Conservation (phyloP, 179 eudicot genomes). For the Silene coronaria region DNA sequence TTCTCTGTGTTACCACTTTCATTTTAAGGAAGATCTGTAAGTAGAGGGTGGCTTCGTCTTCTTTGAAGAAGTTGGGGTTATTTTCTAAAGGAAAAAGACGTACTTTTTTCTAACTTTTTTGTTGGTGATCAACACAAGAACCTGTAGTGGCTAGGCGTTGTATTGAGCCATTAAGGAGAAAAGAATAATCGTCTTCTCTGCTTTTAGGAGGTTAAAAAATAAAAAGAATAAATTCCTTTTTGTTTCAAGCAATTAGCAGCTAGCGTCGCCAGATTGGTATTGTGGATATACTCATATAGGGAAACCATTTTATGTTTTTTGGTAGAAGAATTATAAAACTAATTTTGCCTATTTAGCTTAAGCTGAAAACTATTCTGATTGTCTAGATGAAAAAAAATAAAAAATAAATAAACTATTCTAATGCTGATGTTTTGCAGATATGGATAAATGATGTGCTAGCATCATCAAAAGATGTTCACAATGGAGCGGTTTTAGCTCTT, state of each 20-base stretch:
- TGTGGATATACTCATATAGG: not conserved
- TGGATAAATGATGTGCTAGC: conserved; percentile 55
- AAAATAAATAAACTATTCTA: conserved; percentile 2
- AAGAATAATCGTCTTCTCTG: not conserved
- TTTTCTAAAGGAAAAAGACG: not conserved
- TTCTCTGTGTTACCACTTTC: not conserved
- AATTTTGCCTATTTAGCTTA: not conserved
- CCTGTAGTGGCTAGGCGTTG: not conserved
- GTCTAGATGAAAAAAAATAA: too few species aligned
- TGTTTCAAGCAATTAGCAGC: not conserved
- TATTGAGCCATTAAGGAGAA: not conserved
- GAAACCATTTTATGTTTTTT: not conserved
- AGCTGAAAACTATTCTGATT: too few species aligned
- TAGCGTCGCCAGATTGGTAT: not conserved
- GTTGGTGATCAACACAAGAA: not conserved
- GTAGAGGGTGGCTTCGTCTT: not conserved
- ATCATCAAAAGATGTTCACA: conserved; percentile 41
- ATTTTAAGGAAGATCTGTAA: not conserved
- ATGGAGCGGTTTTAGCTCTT: conserved; percentile 64
- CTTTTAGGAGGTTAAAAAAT: not conserved
- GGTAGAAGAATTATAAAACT: not conserved
- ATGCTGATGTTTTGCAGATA: conserved; percentile 36
- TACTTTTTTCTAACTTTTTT: not conserved
- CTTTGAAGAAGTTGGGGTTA: not conserved
- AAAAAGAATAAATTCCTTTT: not conserved